These are phyloP conservation scores for Diaporthe aspalathi DNA, from an alignment of 2,329 filamentous ascomycete species.

Conservation along the genomic window DNA sequence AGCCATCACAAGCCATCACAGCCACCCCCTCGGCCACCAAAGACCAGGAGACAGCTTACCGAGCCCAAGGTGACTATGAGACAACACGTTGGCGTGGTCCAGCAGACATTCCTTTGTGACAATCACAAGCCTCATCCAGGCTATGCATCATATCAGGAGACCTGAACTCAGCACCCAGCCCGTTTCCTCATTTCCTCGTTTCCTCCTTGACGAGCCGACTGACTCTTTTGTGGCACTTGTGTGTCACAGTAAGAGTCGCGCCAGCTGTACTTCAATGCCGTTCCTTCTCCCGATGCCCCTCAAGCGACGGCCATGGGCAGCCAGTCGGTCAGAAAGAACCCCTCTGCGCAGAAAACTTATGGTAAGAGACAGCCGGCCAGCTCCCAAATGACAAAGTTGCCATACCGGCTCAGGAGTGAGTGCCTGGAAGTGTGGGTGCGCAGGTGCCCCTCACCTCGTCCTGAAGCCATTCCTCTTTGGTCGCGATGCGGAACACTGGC, in stretches of 20 bases:
- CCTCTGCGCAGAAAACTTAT: not conserved
- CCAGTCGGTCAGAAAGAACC: too few species aligned
- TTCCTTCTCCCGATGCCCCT: not conserved
- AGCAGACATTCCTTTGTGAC: not conserved
- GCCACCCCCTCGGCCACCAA: not conserved
- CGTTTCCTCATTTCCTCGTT: too few species aligned
- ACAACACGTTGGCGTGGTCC: constrained; percentile 4
- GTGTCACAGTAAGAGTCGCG: not conserved
- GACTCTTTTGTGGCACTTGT: not conserved
- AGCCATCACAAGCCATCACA: not conserved
- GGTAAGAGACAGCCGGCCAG: not conserved
- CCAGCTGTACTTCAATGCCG: not conserved
- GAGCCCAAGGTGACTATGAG: not conserved
- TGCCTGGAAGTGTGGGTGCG: not conserved
- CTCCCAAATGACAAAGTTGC: not conserved
- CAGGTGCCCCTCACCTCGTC: not conserved
- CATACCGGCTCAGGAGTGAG: not conserved
- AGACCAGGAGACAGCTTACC: not conserved
- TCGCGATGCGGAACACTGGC: not conserved
- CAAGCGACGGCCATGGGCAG: not conserved
- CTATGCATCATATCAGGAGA: constrained; percentile 5
- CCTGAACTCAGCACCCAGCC: not conserved
- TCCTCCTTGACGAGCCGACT: not conserved
- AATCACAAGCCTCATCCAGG: not conserved
- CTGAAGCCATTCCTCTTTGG: not conserved